Evolutionary conservation across 139 green algal species (phyloP), one percentile per base, ranked within the genome.

Genomic region (Chlorella sp.): DNA sequence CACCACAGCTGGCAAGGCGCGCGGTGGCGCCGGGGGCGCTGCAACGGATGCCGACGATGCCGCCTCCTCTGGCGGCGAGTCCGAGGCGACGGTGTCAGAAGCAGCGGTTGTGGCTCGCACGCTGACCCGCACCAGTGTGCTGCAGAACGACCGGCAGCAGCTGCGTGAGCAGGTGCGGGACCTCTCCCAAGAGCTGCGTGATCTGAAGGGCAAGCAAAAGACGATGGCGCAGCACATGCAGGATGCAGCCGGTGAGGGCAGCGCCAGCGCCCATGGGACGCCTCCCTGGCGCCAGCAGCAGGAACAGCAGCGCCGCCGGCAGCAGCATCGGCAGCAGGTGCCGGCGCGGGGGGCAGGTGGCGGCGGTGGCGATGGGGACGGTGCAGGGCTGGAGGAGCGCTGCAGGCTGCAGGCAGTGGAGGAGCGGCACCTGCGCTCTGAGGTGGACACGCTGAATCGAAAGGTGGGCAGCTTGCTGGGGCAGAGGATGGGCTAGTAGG

Each of bases 351-450:
- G 26, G 60, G 82, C 34, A 24, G 26, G 15, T 34, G 19, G 37
- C 28, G 37, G 24, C 61, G 37, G 36, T 14, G 24, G 2, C 26
- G 28, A 37, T 32, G 48, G 40, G 0, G 71, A n/a, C 53, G 32
- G 69, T 15, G 37, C 61, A 26, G 30, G 32, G 26, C 79, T 90
- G 39, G 78, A 37, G 42, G 87, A 90, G 64, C 78, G 48, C 30
- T 87, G 78, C 78, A 61, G 79, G 12, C 79, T 90, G 40, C 28
- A 48, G 40, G 53, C 30, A 18, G 78, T 91, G 32, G 88, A 91
- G 81, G 81, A 88, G 88, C 80, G 81, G 21, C 88, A 91, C 68
- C 81, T 91, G 88, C 80, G 88, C 64, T 87, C 88, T 3, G 88
- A 91, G 80, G 48, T 88, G 19, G 88, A 82, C 21, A 83, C n/a